Evolutionary conservation across 306 rosid genomes (phyloP).

Genomic region (Citrullus amarus): DNA sequence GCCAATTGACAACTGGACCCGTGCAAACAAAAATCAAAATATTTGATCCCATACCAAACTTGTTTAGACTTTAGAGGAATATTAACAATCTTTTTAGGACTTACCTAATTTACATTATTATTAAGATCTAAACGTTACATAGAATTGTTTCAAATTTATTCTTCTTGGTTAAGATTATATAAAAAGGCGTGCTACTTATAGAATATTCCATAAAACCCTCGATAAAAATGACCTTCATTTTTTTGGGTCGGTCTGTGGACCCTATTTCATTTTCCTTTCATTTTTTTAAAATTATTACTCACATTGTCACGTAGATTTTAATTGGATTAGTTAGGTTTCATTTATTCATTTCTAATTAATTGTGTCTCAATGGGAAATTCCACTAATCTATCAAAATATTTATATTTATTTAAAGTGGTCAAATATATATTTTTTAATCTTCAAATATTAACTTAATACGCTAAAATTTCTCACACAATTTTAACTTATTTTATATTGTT

Average conservation of each 20-base stretch:
- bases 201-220: not conserved
- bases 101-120: not conserved
- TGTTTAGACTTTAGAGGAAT: not conserved
- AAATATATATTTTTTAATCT: not conserved
- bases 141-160: not conserved
- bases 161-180: not conserved
- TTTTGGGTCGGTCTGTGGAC: constrained; percentile 3
- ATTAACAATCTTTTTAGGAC: not conserved
- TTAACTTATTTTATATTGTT: too few relatives aligned
- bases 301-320: not conserved
- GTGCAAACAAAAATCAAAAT: not conserved
- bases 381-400: not conserved
- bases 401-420: not conserved
- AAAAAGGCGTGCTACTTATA: not conserved
- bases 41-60: not conserved
- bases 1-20: not conserved
- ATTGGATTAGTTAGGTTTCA: not conserved
- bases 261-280: not conserved
- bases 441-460: not conserved
- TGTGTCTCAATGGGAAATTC: not conserved
- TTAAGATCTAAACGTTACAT: not conserved
- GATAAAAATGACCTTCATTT: not conserved
- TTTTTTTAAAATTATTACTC: not conserved
- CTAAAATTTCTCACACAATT: not conserved
- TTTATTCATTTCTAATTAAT: not conserved